These are phyloP conservation scores for Chloris gayana DNA, from an alignment of 176 grass and related monocot genomes.

Conservation along the genomic window DNA sequence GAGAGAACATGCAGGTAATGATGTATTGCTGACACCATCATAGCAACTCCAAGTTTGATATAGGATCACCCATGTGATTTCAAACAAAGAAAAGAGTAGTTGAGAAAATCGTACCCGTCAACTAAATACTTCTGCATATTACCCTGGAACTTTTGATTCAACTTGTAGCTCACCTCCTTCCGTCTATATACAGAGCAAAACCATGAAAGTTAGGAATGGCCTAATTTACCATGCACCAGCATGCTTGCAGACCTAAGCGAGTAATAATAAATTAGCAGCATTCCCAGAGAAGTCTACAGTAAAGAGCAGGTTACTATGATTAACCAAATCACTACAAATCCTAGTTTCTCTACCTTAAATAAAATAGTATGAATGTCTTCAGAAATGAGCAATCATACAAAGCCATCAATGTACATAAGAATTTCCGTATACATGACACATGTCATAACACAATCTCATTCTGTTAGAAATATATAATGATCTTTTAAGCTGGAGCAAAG, in stretches of 20 bases:
- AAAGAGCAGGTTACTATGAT: too few relatives aligned
- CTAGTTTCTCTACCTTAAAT: background rate
- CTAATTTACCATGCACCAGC: too few relatives aligned
- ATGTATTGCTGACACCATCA: too few relatives aligned
- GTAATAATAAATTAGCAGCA: too few relatives aligned
- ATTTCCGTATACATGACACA: too few relatives aligned
- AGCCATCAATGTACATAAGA: background rate
- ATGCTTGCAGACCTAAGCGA: too few relatives aligned
- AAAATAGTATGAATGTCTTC: background rate
- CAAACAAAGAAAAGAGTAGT: slow-evolving; percentile 22
- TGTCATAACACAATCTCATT: background rate
- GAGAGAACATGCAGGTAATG: too few relatives aligned
- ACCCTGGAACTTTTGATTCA: slow-evolving; percentile 80
- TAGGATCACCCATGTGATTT: too few relatives aligned
- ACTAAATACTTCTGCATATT: slow-evolving; percentile 92
- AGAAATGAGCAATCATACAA: background rate
- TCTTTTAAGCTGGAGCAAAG: too few relatives aligned
- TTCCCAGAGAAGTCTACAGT: too few relatives aligned
- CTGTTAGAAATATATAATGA: too few relatives aligned
- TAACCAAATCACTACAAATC: slow-evolving; percentile 9
- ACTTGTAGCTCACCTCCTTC: slow-evolving; percentile 79
- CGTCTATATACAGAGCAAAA: slow-evolving; percentile 53
- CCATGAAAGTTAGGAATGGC: background rate
- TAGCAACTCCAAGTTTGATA: too few relatives aligned
- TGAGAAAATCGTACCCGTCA: slow-evolving; percentile 53